phyloP scores from a whole-genome alignment of 176 grass and related monocot species.

The Guadua angustifolia region DNA sequence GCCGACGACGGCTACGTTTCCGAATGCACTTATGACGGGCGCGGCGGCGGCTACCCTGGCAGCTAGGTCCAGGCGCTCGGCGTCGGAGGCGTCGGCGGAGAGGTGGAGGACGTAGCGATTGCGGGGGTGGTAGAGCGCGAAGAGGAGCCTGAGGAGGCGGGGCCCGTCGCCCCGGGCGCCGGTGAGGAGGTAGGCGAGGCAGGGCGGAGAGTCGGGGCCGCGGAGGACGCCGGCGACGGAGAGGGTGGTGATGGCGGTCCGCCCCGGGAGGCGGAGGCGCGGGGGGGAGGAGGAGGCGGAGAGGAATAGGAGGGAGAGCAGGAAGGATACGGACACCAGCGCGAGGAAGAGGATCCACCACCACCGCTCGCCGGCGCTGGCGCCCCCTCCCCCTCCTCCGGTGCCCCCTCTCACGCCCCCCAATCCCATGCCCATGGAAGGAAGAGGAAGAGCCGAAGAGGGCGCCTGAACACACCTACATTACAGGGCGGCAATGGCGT shows the following conservation, averaged over 20 bases:
- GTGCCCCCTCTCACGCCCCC: constrained; percentile 39
- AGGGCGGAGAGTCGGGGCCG: constrained; percentile 48
- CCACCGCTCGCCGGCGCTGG: constrained; percentile 46
- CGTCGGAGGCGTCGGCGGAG: constrained; percentile 57
- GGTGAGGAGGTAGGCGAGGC: constrained; percentile 74
- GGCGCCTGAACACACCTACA: neutral
- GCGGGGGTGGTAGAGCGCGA: constrained; percentile 82
- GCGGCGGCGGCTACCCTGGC: constrained; percentile 35
- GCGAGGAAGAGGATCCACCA: constrained; percentile 48
- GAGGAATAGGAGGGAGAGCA: constrained; percentile 62
- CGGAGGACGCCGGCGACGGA: constrained; percentile 30
- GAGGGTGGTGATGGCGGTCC: constrained; percentile 31
- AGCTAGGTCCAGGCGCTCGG: constrained; percentile 60
- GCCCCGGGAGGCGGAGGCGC: constrained; percentile 54
- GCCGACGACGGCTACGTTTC: constrained; percentile 68
- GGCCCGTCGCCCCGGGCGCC: constrained; percentile 59
- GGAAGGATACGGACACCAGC: constrained; percentile 53
- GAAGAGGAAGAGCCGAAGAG: neutral
- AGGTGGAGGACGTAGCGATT: constrained; percentile 86
- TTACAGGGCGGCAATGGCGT: neutral
- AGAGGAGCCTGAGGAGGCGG: constrained; percentile 69
- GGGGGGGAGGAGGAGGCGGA: constrained; percentile 43
- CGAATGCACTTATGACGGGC: constrained; percentile 57
- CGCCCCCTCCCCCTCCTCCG: constrained; percentile 8
- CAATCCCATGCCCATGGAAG: constrained; percentile 19